These are phyloP conservation scores for Solanum stenotomum DNA, from an alignment of 257 asterid genomes.

Conservation along the genomic window DNA sequence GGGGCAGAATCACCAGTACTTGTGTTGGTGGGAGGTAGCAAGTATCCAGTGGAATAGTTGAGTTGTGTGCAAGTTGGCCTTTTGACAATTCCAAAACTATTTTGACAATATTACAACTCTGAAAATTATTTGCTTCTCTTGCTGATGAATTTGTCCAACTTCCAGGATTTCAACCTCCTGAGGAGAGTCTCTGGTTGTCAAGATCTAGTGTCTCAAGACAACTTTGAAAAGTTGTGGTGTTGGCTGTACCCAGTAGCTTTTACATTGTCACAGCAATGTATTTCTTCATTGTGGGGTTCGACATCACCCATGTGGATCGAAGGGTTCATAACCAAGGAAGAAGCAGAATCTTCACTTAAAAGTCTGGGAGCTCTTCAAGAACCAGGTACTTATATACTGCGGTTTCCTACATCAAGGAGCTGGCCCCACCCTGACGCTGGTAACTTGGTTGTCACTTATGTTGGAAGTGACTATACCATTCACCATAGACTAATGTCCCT, in stretches of 20 bases:
- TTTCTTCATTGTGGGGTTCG: constrained; percentile 52
- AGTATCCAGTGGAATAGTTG: neutral
- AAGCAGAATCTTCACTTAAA: constrained; percentile 66
- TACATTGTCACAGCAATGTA: constrained; percentile 47
- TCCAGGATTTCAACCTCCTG: constrained; percentile 72
- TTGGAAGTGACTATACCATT: constrained; percentile 54
- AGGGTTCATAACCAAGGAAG: constrained; percentile 88
- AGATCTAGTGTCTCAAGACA: constrained; percentile 53
- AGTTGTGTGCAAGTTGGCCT: neutral
- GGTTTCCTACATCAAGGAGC: constrained; percentile 87
- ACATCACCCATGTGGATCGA: constrained; percentile 68
- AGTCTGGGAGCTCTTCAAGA: constrained; percentile 39
- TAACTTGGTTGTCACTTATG: constrained; percentile 60
- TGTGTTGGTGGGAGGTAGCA: neutral
- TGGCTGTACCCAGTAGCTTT: constrained; percentile 90
- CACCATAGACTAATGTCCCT: constrained; percentile 62
- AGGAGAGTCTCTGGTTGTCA: constrained; percentile 62
- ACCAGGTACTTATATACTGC: constrained; percentile 75
- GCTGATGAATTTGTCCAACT: neutral
- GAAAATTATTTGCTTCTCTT: neutral
- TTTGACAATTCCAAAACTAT: neutral
- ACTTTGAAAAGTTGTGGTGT: constrained; percentile 83
- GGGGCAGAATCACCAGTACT: neutral
- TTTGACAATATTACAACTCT: neutral
- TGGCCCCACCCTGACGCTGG: constrained; percentile 99